A percentile compares a stretch with the other conserved stretches of the same genome.
These are phyloP conservation scores for Starmera pachycereana DNA, from an alignment of 805 yeast species.

Conservation along the genomic window DNA sequence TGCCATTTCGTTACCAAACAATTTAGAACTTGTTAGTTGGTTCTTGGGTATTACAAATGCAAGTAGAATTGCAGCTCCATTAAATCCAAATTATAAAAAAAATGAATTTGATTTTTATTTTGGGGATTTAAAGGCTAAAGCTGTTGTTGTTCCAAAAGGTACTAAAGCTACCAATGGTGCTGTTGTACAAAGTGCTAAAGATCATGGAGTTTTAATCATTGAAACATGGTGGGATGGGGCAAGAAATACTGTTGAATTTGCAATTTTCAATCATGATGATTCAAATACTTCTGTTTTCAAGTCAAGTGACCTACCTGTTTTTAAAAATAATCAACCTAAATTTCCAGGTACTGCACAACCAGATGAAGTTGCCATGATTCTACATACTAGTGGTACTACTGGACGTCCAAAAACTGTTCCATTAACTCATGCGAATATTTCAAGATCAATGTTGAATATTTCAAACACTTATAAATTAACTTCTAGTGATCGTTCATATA, in stretches of 20 bases:
- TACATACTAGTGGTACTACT: constrained; percentile 71
- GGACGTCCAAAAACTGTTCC: constrained; percentile 74
- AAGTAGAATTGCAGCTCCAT: constrained; percentile 55
- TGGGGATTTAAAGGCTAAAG: constrained; percentile 46
- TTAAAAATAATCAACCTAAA: constrained; percentile 17
- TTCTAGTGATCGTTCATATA: constrained; percentile 39
- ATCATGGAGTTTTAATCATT: constrained; percentile 35
- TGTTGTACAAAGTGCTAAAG: constrained; percentile 40
- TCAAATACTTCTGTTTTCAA: constrained; percentile 17
- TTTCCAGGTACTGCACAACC: constrained; percentile 36
- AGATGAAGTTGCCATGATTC: constrained; percentile 49
- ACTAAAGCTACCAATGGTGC: constrained; percentile 28
- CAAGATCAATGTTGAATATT: constrained; percentile 50
- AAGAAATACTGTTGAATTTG: constrained; percentile 33
- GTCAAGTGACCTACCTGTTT: constrained; percentile 20
- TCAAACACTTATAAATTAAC: constrained; percentile 44
- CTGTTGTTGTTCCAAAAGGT: constrained; percentile 49
- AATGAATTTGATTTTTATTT: constrained; percentile 56
- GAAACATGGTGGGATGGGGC: constrained; percentile 39
- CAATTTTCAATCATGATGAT: constrained; percentile 16
- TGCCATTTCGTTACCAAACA: constrained; percentile 53
- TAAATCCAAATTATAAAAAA: constrained; percentile 53
- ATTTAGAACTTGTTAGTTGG: constrained; percentile 44
- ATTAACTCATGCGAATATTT: constrained; percentile 51
- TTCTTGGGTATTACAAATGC: constrained; percentile 49